These are phyloP conservation scores for Cephalotrichum gorgonifer DNA, from an alignment of 2,329 filamentous ascomycete species.

Conservation along the genomic window DNA sequence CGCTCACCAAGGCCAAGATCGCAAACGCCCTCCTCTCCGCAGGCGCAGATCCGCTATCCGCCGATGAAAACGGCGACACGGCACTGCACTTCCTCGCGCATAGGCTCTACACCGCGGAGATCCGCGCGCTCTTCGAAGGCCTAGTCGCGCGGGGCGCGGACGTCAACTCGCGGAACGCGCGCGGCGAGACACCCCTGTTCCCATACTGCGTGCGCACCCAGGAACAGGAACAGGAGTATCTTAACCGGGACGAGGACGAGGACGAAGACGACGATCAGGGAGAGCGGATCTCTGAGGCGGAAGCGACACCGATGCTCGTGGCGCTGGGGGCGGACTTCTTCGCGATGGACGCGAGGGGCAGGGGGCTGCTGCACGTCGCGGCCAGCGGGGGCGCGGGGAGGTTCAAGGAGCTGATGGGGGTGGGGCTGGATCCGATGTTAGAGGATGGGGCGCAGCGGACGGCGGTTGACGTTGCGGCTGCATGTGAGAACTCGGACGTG, in stretches of 20 bases:
- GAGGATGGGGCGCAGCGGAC: constrained; percentile 18
- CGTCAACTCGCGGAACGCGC: constrained; percentile 14
- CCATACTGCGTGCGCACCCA: too few relatives aligned
- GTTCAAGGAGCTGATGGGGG: constrained; percentile 15
- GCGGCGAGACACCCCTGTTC: constrained; percentile 15
- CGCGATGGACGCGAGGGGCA: constrained; percentile 14
- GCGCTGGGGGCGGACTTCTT: constrained; percentile 16
- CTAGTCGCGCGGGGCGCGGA: constrained; percentile 9
- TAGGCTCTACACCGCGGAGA: neutral
- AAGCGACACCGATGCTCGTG: constrained; percentile 7
- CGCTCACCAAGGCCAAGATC: neutral
- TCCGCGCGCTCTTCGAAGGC: constrained; percentile 10
- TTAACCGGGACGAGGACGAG: too few relatives aligned
- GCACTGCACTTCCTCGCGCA: constrained; percentile 12
- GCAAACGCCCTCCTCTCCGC: constrained; percentile 8
- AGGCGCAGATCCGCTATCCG: constrained; percentile 11
- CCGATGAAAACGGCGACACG: constrained; percentile 10
- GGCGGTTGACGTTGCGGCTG: constrained; percentile 23
- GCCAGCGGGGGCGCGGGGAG: constrained; percentile 8
- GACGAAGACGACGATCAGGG: neutral
- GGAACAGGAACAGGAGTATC: too few relatives aligned
- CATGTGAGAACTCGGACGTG: constrained; percentile 14
- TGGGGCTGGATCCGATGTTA: constrained; percentile 17
- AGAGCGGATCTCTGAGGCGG: neutral
- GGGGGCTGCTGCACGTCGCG: constrained; percentile 19